Evolutionary conservation across 2,329 filamentous ascomycete species (phyloP), one percentile per base, ranked within the genome.

Genomic region (Xylariaceae sp.): DNA sequence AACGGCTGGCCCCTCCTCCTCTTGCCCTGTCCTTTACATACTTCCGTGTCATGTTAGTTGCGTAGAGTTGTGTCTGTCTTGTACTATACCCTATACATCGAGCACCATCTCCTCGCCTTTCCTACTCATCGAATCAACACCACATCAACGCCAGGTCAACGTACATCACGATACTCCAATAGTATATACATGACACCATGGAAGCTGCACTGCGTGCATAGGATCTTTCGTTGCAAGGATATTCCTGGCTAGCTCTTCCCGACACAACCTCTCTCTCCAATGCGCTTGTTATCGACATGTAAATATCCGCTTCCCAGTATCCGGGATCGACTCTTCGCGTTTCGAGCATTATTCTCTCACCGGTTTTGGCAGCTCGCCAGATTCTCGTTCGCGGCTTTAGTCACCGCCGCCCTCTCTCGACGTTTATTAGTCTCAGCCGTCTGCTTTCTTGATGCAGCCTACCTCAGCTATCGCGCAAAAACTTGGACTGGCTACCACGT

Each of bases 351-450:
- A 32, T 37, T 12, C 23, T 55, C 44, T 50, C 32, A 29, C 61
- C 58, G 61, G 61, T 56, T 59, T 56, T 56, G 54, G 54, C 58
- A 41, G 44, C 50, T 53, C 56, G n/a, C n/a, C 42, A 50, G 49
- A 37, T 44, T 48, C 44, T 50, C 47, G 26, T 51, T 47, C 50
- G 41, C 50, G 48, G 47, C 41, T 52, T 49, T 46, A 45, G 32
- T 57, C 49, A 48, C 52, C 48, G 29, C 54, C 43, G 55, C 48
- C n/a, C 50, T 41, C 49, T 47, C 32, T 61, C 58, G 43, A 58
- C 44, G 44, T 52, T 59, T 59, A 19, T 54, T 37, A 60, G 59
- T 58, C 57, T 64, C 59, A 64, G 61, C 61, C 59, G 63, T 56
- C 59, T 54, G 54, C 52, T 52, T 61, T 48, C 57, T 23, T 46